Base-by-base conservation (phyloP, 2,329 filamentous ascomycete genomes). In the Aspergillus arachidicola region DNA sequence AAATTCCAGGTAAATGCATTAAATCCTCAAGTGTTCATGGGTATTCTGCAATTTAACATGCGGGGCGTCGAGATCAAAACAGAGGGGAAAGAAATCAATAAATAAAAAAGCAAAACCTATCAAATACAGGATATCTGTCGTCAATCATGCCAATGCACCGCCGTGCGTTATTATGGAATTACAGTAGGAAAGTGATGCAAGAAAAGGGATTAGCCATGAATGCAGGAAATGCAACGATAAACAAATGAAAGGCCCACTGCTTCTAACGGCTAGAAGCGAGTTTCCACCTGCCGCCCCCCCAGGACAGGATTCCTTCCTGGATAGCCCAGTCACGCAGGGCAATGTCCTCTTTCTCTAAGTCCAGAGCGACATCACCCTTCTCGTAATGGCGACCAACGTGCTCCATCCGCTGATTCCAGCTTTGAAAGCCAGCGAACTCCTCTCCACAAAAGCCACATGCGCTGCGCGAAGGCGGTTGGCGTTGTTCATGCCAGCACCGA, bases 391-490 rank as follows among this genome's bases (percentile, higher is more conserved):
- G 36, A 10, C 56, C 56, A n/a, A 58, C 56, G 16, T 58, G 56
- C 41, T 58, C 56, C 56, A 58, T 58, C 19, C 56, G 56, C 23
- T 48, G 16, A 4, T 58, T 32, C 56, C 56, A 58, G 19, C 56
- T 58, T 12, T 46, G 14, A 14, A 19, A 28, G 23, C 56, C 56
- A 14, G 28, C n/a, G 41, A 58, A 58, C 19, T 45, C 41, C 26
- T 46, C 26, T 10, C 56, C 71, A 75, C 94, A 97, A 65, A 85
- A 86, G 0, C 73, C 70, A 2, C 86, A 86, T 0, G 89, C 85
- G 71, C 92, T 89, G 45, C 81, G 77, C 0, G 73, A 76, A 0
- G 93, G 94, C 0, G 89, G 79, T 3, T 81, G 71, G 32, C 92
- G 87, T 1, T 91, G 83, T n/a, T 79, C 79, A 16, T 83, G 80